These are phyloP conservation scores for Cyclotella kingstonii DNA, from an alignment of 108 stramenopile species.

Conservation along the genomic window DNA sequence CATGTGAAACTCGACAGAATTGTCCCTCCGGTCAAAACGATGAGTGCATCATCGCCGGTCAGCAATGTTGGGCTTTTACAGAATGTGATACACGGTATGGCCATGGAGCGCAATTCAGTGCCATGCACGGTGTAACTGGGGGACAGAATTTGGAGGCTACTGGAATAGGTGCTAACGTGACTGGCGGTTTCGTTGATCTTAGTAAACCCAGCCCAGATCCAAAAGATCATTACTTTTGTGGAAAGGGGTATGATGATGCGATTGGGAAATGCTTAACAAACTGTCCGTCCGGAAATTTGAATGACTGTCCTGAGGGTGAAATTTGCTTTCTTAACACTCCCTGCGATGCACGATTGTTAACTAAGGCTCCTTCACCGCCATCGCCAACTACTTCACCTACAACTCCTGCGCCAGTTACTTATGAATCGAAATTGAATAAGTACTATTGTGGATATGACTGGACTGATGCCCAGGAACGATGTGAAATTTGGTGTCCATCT, in stretches of 20 bases:
- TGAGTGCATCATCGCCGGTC: constrained; percentile 43
- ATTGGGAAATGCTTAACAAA: constrained; percentile 18
- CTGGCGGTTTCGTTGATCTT: constrained; percentile 43
- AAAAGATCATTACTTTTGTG: constrained; percentile 48
- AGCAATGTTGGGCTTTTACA: constrained; percentile 48
- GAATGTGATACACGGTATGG: constrained; percentile 42
- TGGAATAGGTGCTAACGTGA: constrained; percentile 26
- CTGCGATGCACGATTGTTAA: constrained; percentile 44
- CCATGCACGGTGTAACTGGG: constrained; percentile 21
- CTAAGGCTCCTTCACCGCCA: constrained; percentile 26
- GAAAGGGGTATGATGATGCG: constrained; percentile 38
- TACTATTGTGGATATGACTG: constrained; percentile 47
- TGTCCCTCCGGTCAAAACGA: constrained; percentile 36
- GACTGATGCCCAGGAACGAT: constrained; percentile 41
- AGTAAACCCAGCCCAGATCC: constrained; percentile 28
- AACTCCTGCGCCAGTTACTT: constrained; percentile 36
- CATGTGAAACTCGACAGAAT: constrained; percentile 31
- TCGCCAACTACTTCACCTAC: constrained; percentile 30
- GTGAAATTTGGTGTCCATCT: constrained; percentile 44
- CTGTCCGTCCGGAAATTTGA: constrained; percentile 44
- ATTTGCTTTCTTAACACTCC: constrained; percentile 44
- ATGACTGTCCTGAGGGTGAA: constrained; percentile 44
- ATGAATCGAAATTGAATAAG: constrained; percentile 36
- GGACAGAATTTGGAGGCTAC: constrained; percentile 29
- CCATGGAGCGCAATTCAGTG: constrained; percentile 36